phyloP scores from a whole-genome alignment of 805 yeast genomes.

The Metschnikowia matae region DNA sequence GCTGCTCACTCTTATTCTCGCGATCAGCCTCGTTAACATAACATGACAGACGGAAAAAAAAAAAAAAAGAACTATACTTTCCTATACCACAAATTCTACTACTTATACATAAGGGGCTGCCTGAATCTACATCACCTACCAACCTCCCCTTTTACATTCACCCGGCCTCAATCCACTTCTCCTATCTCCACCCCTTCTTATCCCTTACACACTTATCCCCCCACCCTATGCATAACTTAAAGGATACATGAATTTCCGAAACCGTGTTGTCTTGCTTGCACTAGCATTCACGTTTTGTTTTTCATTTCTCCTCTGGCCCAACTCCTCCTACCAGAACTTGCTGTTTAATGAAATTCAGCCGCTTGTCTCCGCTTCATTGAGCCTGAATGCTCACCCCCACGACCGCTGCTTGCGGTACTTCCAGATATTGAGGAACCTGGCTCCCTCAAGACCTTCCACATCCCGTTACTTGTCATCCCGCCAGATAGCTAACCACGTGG shows the following conservation, averaged over 20 bases:
- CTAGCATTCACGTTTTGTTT: constrained; percentile 7
- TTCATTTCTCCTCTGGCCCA: constrained; percentile 10
- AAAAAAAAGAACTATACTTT: neutral
- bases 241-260: constrained; percentile 12
- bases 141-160: neutral
- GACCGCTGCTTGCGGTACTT: constrained; percentile 13
- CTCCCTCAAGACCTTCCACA: constrained; percentile 8
- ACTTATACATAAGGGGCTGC: neutral
- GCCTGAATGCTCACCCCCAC: constrained; percentile 4
- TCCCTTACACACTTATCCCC: neutral
- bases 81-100: neutral
- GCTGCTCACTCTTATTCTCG: neutral
- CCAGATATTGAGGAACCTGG: constrained; percentile 6
- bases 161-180: neutral
- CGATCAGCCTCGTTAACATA: neutral
- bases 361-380: constrained; percentile 3
- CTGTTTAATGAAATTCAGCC: constrained; percentile 12
- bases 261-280: constrained; percentile 8
- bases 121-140: neutral
- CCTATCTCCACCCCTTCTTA: neutral
- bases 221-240: neutral
- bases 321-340: constrained; percentile 10
- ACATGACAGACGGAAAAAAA: neutral
- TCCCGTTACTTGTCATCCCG: constrained; percentile 10
- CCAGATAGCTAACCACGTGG: constrained; percentile 15